These are phyloP conservation scores for Jaminaea rosea DNA, from an alignment of 1,284 basidiomycete genomes.

Conservation along the genomic window DNA sequence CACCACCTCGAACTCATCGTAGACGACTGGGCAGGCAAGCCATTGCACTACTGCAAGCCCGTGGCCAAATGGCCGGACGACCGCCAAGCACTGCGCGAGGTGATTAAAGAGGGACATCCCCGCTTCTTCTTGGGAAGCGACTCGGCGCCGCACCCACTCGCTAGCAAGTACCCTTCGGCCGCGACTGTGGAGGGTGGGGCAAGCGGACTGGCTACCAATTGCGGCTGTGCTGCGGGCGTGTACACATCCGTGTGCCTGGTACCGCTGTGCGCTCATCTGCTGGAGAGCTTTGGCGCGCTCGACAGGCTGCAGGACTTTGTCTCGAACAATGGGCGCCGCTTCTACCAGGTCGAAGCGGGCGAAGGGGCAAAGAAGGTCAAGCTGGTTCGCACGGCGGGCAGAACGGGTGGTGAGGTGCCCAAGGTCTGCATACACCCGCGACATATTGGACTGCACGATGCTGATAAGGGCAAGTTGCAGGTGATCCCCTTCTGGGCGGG, in stretches of 20 bases:
- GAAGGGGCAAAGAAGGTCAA: constrained; percentile 8
- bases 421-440: constrained; percentile 30
- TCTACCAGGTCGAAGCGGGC: constrained; percentile 27
- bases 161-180: constrained; percentile 62
- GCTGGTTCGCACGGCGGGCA: constrained; percentile 18
- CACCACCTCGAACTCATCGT: constrained; percentile 92
- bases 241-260: constrained; percentile 44
- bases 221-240: constrained; percentile 43
- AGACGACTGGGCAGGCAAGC: constrained; percentile 94
- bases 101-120: constrained; percentile 72
- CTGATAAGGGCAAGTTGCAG: constrained; percentile 41
- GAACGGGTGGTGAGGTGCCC: constrained; percentile 16
- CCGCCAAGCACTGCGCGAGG: constrained; percentile 69
- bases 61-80: constrained; percentile 95
- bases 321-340: constrained; percentile 33
- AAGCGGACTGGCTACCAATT: constrained; percentile 6
- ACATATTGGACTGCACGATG: constrained; percentile 15
- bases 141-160: constrained; percentile 81
- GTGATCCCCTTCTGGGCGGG: constrained; percentile 90
- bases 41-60: constrained; percentile 95
- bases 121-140: constrained; percentile 98
- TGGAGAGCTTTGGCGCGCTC: constrained; percentile 43
- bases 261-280: constrained; percentile 42
- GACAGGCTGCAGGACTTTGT: constrained; percentile 39
- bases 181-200: constrained; percentile 15